Percentiles rank a stretch among this genome's conserved stretches.
Conservation (phyloP, 2,329 filamentous ascomycete species). For the Hymenoscyphus salicellus region DNA sequence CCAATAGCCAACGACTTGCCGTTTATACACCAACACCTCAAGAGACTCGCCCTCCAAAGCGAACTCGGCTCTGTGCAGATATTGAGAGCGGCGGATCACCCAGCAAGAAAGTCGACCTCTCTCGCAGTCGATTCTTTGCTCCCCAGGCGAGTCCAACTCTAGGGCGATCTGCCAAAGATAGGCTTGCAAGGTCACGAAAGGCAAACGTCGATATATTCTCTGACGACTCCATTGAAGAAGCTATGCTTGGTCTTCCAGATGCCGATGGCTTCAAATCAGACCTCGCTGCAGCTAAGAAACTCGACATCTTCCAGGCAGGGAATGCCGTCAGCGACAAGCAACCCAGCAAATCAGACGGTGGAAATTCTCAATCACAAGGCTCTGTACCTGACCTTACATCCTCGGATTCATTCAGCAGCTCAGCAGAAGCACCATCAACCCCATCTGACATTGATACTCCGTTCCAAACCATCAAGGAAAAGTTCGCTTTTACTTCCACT, state of each 20-base stretch:
- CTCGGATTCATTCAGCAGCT: slow-evolving; percentile 24
- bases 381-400: slow-evolving; percentile 26
- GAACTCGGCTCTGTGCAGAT: slow-evolving; percentile 51
- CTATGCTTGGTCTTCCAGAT: slow-evolving; percentile 46
- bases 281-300: slow-evolving; percentile 21
- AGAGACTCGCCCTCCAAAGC: slow-evolving; percentile 47
- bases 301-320: slow-evolving; percentile 28
- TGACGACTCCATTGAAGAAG: slow-evolving; percentile 50
- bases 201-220: slow-evolving; percentile 49
- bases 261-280: slow-evolving; percentile 22
- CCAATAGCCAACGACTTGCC: slow-evolving; percentile 18
- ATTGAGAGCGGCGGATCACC: slow-evolving; percentile 36
- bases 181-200: slow-evolving; percentile 39
- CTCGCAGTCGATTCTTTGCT: slow-evolving; percentile 49
- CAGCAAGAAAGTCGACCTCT: slow-evolving; percentile 34
- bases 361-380: slow-evolving; percentile 21
- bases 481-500: slow-evolving; percentile 24
- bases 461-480: slow-evolving; percentile 21
- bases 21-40: slow-evolving; percentile 43
- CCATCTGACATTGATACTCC: slow-evolving; percentile 13
- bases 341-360: neutral
- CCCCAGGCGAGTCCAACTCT: slow-evolving; percentile 41
- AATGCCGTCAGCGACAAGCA: neutral
- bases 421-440: slow-evolving; percentile 26
- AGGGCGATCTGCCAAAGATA: slow-evolving; percentile 35